Conservation (phyloP, 2,329 filamentous ascomycete species). For the Sclerotinia spermophila region DNA sequence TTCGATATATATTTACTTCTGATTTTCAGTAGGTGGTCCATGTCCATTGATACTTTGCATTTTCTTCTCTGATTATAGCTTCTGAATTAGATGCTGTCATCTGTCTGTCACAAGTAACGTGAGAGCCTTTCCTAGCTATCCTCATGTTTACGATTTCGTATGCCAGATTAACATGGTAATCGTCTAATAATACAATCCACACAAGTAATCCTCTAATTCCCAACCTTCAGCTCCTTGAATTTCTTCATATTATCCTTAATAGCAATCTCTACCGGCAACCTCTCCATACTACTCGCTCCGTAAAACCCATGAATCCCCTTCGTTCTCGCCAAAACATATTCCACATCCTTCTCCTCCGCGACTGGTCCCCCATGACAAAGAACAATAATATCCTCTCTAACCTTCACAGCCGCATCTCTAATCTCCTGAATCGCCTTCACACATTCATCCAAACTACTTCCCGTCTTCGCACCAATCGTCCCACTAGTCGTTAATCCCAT, state of each 20-base stretch:
- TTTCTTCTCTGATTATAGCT: not conserved
- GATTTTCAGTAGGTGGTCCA: not conserved
- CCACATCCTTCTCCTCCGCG: slow-evolving; percentile 58
- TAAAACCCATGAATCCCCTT: slow-evolving; percentile 68
- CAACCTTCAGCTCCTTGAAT: slow-evolving; percentile 44
- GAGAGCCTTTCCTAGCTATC: not conserved
- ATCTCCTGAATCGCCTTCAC: slow-evolving; percentile 60
- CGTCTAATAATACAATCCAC: not conserved
- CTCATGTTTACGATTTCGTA: not conserved
- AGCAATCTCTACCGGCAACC: slow-evolving; percentile 63
- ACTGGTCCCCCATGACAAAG: slow-evolving; percentile 70
- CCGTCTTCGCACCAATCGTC: slow-evolving; percentile 59
- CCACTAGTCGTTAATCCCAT: slow-evolving; percentile 65
- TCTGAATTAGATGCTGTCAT: not conserved
- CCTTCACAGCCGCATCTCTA: slow-evolving; percentile 53
- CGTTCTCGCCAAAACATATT: slow-evolving; percentile 57
- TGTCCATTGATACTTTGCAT: not conserved
- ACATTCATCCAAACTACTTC: slow-evolving; percentile 61
- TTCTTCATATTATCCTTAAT: slow-evolving; percentile 55
- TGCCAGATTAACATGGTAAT: not conserved
- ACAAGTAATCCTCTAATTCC: not conserved
- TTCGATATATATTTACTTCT: not conserved
- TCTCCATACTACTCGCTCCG: slow-evolving; percentile 67
- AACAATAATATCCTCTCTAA: slow-evolving; percentile 59
- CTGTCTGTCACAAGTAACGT: not conserved